Evolutionary conservation across 2,329 filamentous ascomycete species (phyloP), one percentile per base, ranked within the genome.

Genomic region (Acrodontium crateriforme): DNA sequence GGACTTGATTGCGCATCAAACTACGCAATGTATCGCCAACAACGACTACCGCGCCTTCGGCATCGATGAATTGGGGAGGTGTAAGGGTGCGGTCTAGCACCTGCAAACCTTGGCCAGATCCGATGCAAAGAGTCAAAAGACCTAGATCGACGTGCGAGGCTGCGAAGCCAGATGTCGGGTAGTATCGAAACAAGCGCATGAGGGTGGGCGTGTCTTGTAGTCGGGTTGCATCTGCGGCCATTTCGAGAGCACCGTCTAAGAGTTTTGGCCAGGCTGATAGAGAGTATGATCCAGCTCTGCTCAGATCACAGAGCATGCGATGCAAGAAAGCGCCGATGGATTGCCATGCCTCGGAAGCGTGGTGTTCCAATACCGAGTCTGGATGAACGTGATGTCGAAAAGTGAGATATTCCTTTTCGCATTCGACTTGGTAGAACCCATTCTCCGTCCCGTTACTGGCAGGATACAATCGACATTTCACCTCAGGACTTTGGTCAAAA

Each of bases 391-490:
- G 28, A 33, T 40, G 37, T 6, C 45, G 42, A 17, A 48, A 32
- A 2, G 46, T 49, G 18, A 47, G 14, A 22, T 48, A 49, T 25
- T 48, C 41, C 27, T 49, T 48, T 27, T 49, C 44, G 12, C 32
- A 27, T 8, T 26, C 24, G 5, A 47, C 40, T 9, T 28, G 23
- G 29, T 47, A 47, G 26, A 41, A 45, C 3, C 46, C 46, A 16
- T 40, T 37, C 29, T 49, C 45, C 5, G 44, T 47, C 3, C 42
- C 42, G 14, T 31, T 29, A n/a, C 36, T 37, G 3, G 38, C 18
- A 10, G 46, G 44, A 29, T 44, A 49, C 9, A 28, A 19, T 5
- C 10, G 12, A 16, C 18, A 14, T 20, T 38, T 38, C 27, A 17
- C 21, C 8, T 14, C 13, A 9, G 9, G n/a, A 8, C 29, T 18